phyloP scores from a whole-genome alignment of 2,329 filamentous ascomycete genomes.

The Pestalotiopsis fici region DNA sequence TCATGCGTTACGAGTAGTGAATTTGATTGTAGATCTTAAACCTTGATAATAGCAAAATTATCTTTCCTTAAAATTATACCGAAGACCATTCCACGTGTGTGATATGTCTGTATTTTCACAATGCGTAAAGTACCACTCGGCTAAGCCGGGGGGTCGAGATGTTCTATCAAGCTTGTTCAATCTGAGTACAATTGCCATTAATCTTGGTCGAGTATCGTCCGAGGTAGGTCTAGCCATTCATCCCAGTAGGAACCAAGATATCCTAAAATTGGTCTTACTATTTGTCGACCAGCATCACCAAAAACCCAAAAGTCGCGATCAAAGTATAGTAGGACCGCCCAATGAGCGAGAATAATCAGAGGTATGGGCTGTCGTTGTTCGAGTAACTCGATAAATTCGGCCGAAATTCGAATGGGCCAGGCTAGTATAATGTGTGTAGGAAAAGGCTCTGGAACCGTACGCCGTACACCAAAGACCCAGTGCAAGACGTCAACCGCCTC shows the following conservation, averaged over 20 bases:
- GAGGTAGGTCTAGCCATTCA: background rate
- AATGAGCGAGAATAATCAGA: conserved; percentile 26
- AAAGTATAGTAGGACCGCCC: conserved; percentile 26
- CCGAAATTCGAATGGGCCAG: background rate
- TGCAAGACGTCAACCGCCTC: background rate
- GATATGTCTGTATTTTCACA: no score
- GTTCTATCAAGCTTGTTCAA: no score
- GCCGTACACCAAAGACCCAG: background rate
- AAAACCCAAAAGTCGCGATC: conserved; percentile 27
- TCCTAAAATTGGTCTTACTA: background rate
- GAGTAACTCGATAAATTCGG: conserved; percentile 23
- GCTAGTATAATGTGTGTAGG: background rate
- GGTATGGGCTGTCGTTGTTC: conserved; percentile 20
- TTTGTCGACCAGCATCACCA: conserved; percentile 5
- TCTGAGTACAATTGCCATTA: no score
- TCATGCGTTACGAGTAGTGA: no score
- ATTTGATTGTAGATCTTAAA: no score
- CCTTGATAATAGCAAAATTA: no score
- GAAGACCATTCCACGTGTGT: no score
- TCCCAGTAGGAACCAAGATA: background rate
- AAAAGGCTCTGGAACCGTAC: background rate
- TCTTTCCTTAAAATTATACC: no score
- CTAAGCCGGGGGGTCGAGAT: no score
- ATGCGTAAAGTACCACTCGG: no score
- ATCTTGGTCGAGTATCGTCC: no score